Conservation (phyloP, 2,329 filamentous ascomycete species). For the Sclerotinia spermophila region DNA sequence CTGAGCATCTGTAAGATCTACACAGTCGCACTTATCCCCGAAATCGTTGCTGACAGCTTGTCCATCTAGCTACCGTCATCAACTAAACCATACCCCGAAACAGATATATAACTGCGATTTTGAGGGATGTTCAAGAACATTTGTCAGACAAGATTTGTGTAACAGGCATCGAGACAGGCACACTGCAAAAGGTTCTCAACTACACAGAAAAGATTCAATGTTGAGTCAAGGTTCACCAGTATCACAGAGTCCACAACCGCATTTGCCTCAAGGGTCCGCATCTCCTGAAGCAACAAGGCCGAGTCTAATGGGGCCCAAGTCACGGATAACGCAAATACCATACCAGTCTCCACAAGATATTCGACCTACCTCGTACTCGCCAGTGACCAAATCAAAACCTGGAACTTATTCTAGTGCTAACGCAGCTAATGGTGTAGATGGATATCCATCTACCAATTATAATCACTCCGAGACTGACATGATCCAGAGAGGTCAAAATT, state of each 20-base stretch:
- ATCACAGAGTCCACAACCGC: constrained; percentile 27
- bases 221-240: constrained; percentile 44
- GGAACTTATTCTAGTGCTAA: constrained; percentile 31
- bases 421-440: constrained; percentile 32
- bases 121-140: constrained; percentile 82
- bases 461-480: constrained; percentile 36
- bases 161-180: constrained; percentile 80
- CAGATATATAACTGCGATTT: constrained; percentile 94
- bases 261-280: constrained; percentile 29
- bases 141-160: constrained; percentile 90
- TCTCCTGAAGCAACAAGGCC: constrained; percentile 36
- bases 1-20: constrained; percentile 78
- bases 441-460: constrained; percentile 28
- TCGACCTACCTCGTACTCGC: constrained; percentile 33
- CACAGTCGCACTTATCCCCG: neutral
- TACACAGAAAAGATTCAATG: constrained; percentile 70
- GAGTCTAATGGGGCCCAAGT: constrained; percentile 28
- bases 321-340: constrained; percentile 31
- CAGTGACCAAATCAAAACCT: constrained; percentile 31
- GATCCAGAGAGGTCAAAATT: constrained; percentile 28
- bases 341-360: constrained; percentile 36
- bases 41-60: constrained; percentile 17
- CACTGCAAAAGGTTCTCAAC: constrained; percentile 71
- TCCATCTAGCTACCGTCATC: constrained; percentile 68
- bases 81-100: constrained; percentile 93